These are phyloP conservation scores for Pyrenochaeta sp. DNA, from an alignment of 2,329 filamentous ascomycete species.

Conservation along the genomic window DNA sequence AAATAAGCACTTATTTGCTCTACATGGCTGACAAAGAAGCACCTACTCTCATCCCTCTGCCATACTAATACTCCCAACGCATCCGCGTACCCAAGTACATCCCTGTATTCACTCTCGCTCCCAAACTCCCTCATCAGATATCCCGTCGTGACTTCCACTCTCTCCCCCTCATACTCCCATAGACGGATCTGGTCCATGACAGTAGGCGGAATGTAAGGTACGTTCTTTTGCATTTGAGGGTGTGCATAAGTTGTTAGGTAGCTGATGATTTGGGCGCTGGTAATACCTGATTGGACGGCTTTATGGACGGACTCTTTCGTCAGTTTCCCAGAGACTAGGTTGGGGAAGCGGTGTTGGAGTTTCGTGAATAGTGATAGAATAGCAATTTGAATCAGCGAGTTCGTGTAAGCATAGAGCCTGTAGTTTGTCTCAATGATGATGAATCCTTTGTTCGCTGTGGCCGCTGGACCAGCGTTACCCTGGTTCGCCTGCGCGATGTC, in stretches of 20 bases:
- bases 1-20: slow-evolving; percentile 88
- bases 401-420: slow-evolving; percentile 95
- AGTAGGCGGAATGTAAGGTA: slow-evolving; percentile 86
- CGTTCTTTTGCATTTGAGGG: slow-evolving; percentile 83
- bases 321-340: slow-evolving; percentile 91
- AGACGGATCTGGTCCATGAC: slow-evolving; percentile 97
- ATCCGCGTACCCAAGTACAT: slow-evolving; percentile 78
- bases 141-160: slow-evolving; percentile 83
- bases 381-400: slow-evolving; percentile 91
- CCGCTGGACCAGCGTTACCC: slow-evolving; percentile 21
- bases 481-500: slow-evolving; percentile 59
- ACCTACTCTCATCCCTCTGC: slow-evolving; percentile 79
- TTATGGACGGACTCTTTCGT: slow-evolving; percentile 87
- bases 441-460: slow-evolving; percentile 69
- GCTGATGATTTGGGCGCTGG: slow-evolving; percentile 90
- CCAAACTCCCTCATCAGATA: slow-evolving; percentile 92
- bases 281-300: slow-evolving; percentile 91
- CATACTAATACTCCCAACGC: slow-evolving; percentile 91
- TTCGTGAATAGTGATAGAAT: slow-evolving; percentile 90
- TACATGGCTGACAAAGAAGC: slow-evolving; percentile 91
- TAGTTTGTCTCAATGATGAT: slow-evolving; percentile 99
- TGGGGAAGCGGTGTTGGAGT: slow-evolving; percentile 89
- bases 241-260: slow-evolving; percentile 94
- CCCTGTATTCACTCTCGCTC: slow-evolving; percentile 72
- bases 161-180: slow-evolving; percentile 97